A percentile compares a stretch with the other conserved stretches of the same genome.
Conservation (phyloP, 2,329 filamentous ascomycete genomes). For the Colletotrichum paranaense region DNA sequence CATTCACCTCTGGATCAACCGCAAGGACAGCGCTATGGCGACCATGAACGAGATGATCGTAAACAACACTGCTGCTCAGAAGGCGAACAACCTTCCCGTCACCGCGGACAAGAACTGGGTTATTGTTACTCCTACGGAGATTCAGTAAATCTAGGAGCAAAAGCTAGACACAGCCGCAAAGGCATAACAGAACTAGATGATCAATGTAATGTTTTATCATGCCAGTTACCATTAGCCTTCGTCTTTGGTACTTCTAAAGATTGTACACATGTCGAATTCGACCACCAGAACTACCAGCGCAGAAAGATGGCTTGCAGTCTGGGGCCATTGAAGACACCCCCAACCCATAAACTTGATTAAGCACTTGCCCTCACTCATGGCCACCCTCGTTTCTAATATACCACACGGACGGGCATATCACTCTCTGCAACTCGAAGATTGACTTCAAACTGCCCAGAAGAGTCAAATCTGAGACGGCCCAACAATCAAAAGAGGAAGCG, state of each 20-base stretch:
- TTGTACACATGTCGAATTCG: too few species aligned
- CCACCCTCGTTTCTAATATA: too few species aligned
- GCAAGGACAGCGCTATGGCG: slow-evolving; percentile 47
- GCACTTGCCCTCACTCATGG: too few species aligned
- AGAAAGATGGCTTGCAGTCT: too few species aligned
- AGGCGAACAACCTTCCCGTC: slow-evolving; percentile 47
- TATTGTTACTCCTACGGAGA: slow-evolving; percentile 51
- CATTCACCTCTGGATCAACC: slow-evolving; percentile 55
- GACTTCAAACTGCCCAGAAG: too few species aligned
- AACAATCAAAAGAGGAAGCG: background rate
- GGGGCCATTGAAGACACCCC: too few species aligned
- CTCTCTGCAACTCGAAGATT: too few species aligned
- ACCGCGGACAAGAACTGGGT: slow-evolving; percentile 60
- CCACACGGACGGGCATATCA: too few species aligned
- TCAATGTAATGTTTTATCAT: background rate
- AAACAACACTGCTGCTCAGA: slow-evolving; percentile 47
- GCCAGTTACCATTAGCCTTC: accelerated
- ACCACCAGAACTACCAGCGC: too few species aligned
- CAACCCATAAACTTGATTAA: too few species aligned
- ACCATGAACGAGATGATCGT: slow-evolving; percentile 51
- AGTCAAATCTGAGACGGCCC: too few species aligned
- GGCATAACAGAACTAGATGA: background rate
- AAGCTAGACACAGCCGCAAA: background rate
- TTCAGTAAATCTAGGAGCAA: slow-evolving; percentile 40
- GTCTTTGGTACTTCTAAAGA: too few species aligned